Evolutionary conservation across 2,329 filamentous ascomycete species (phyloP), one percentile per base, ranked within the genome.

Genomic region (Colletotrichum zoysiae): DNA sequence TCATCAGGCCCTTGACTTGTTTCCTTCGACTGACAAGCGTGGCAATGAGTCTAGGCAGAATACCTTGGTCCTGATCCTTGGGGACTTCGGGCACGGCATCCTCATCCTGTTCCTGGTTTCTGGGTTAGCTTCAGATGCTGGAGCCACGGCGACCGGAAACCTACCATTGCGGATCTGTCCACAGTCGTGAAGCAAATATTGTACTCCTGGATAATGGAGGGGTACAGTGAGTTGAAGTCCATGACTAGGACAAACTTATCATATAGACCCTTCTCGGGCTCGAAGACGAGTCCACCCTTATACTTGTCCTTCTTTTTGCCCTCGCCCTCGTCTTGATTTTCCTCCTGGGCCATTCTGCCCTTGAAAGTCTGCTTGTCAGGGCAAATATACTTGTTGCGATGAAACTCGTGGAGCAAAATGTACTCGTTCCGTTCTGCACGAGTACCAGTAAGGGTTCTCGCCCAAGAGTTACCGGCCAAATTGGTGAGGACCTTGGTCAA

Each of bases 161-260:
- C 85, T 88, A 94, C 92, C 76, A 92, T 84, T 73, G 89, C 85
- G 51, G 89, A 86, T 76, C 96, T 88, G 73, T 98, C 93, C 8
- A 99, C 95, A 0, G 97, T 99, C 2, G 96, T 99, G 83, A 99
- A 99, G 85, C 97, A 99, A 76, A 99, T 99, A 82, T 99, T 99
- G 85, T 91, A 99, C 87, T 99, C 97, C 79, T 99, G 97, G 73
- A 99, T 99, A 78, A 99, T 98, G 79, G 94, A 98, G 42, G 96
- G 96, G 78, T 99, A 99, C 74, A 99, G 86, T 77, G 95, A 98
- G 88, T 99, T 99, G 86, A 99, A 99, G 86, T 99, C 96, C 97
- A 99, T 99, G 82, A 99, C 97, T 67, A 99, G 89, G 65, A 99
- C 93, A 81, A 97, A 98, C 83, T 97, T 97, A 87, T 99, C 96